Evolutionary conservation across 176 grass and related monocot species (phyloP), one percentile per base, ranked within the genome.

Genomic region (Eleusine indica): DNA sequence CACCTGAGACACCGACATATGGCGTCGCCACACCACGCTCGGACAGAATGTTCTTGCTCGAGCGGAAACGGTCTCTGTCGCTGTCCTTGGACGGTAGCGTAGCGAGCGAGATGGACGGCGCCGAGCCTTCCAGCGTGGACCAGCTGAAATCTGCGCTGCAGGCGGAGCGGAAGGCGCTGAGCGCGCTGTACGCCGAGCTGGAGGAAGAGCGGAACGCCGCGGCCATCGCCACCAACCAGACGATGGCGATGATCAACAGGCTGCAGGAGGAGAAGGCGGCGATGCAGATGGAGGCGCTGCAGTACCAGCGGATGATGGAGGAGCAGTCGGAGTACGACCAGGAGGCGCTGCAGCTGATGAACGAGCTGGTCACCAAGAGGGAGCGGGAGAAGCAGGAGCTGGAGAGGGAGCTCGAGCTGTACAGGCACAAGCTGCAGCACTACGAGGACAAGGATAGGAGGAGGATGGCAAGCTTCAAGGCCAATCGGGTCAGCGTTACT

Each of bases 211-310:
- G 97, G 86, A 96, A 68, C 83, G 91, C 97, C 3, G 86, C 93
- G 6, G 91, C 97, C 35, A 86, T 99, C 32, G 91, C 97, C 38
- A 88, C 97, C 8, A 96, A 87, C 83, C 89, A 99, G 89, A 96
- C 97, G 22, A 99, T 99, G 97, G 97, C 97, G 46, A 96, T 96
- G 97, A 99, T 99, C 83, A 99, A 93, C 80, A 73, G 97, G 87
- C 84, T 99, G 77, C 97, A 99, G 89, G 93, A 99, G n/a, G 93
- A 99, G 89, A 99, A 99, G 91, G 97, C 97, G 25, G 93, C 97
- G 17, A 96, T 99, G 97, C 91, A 96, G 80, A 99, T 99, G 93
- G 97, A 99, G 80, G 97, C 97, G 54, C 87, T 99, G 80, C 97
- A 99, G 71, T 99, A 99, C 82, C 97, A 96, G 29, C 73, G 97